Conservation (phyloP, 108 stramenopile genomes). For the Pseudonitzschia delicatissima region DNA sequence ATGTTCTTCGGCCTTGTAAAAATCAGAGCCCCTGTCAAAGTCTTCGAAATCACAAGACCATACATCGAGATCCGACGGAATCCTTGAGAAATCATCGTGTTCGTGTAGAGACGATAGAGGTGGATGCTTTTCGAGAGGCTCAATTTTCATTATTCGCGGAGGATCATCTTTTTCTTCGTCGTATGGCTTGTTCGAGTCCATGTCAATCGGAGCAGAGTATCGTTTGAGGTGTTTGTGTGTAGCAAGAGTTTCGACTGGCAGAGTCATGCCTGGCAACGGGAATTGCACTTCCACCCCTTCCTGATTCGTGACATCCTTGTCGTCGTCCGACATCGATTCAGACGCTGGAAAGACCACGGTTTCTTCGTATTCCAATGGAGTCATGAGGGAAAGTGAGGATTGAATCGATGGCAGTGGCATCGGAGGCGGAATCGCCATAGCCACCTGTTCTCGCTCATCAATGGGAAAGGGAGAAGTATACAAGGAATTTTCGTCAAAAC, state of each 20-base stretch:
- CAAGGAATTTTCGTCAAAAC: constrained; percentile 39
- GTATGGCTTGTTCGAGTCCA: constrained; percentile 3
- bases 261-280: background rate
- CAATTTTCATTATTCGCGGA: background rate
- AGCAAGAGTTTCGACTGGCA: background rate
- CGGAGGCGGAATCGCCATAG: background rate
- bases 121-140: background rate
- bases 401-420: background rate
- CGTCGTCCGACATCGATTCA: background rate
- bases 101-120: background rate
- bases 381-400: background rate
- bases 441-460: constrained; percentile 9
- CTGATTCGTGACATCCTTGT: too few species aligned
- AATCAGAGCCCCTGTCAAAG: constrained; percentile 8
- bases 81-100: constrained; percentile 1
- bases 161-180: too few species aligned
- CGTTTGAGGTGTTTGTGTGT: background rate
- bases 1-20: constrained; percentile 5
- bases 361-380: constrained; percentile 14
- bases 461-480: constrained; percentile 32
- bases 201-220: background rate
- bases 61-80: constrained; percentile 14
- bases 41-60: constrained; percentile 32
- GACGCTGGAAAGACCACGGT: constrained; percentile 15
- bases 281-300: background rate